A percentile compares a stretch with the other conserved stretches of the same genome.
phyloP scores from a whole-genome alignment of 345 rosid species.

The Dipteronia dyeriana region DNA sequence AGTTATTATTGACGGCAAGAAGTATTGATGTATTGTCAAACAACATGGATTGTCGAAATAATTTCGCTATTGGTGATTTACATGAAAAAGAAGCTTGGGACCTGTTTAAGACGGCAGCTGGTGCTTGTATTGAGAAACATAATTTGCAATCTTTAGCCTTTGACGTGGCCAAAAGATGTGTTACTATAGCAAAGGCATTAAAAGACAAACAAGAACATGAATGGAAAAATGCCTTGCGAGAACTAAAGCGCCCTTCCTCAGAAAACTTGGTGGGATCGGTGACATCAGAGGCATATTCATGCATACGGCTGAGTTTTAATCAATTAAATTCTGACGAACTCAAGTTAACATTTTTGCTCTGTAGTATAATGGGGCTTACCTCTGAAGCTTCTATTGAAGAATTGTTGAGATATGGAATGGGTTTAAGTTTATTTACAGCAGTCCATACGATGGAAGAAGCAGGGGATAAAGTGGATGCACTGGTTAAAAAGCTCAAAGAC shows the following conservation, averaged over 20 bases:
- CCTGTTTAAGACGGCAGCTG: conserved; percentile 22
- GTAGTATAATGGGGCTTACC: not conserved
- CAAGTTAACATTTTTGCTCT: conserved; percentile 32
- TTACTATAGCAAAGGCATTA: conserved; percentile 22
- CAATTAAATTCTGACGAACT: conserved; percentile 25
- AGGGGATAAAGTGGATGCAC: conserved; percentile 2
- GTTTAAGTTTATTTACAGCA: conserved; percentile 18
- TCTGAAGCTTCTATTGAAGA: not conserved
- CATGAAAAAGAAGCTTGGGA: conserved; percentile 28
- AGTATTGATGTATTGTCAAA: not conserved
- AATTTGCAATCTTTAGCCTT: conserved; percentile 10
- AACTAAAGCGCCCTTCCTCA: not conserved
- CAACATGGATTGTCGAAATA: conserved; percentile 15
- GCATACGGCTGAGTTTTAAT: conserved; percentile 26
- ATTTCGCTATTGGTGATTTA: conserved; percentile 9
- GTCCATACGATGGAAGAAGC: not conserved
- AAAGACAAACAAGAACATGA: not conserved
- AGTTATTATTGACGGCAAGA: conserved; percentile 34
- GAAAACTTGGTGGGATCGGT: not conserved
- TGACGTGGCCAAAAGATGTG: conserved; percentile 22
- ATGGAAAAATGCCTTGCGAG: conserved; percentile 30
- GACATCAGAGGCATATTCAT: not conserved
- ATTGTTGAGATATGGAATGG: conserved; percentile 27
- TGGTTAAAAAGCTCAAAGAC: conserved; percentile 25
- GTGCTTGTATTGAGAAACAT: not conserved